These are phyloP conservation scores for Mycena maculata DNA, from an alignment of 768 basidiomycete genomes.

Conservation along the genomic window DNA sequence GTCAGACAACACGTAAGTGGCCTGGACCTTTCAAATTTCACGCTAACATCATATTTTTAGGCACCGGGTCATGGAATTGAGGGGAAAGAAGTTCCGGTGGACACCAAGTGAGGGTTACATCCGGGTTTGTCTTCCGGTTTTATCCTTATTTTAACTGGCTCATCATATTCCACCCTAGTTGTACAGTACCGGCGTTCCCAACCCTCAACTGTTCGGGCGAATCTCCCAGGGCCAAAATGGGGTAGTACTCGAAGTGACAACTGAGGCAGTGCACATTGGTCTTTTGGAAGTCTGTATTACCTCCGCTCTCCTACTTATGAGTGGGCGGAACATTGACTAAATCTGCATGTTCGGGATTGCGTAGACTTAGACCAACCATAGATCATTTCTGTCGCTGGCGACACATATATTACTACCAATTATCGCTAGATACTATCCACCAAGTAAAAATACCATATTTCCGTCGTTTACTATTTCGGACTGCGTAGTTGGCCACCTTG, in stretches of 20 bases:
- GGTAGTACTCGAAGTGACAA: constrained; percentile 17
- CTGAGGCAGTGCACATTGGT: constrained; percentile 18
- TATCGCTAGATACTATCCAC: too few species aligned
- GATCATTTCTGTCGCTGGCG: too few species aligned
- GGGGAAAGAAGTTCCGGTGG: constrained; percentile 24
- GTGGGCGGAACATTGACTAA: constrained; percentile 25
- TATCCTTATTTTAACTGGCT: not conserved
- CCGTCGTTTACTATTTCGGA: too few species aligned
- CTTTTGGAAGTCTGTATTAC: constrained; percentile 26
- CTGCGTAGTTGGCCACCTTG: too few species aligned
- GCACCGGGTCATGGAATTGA: constrained; percentile 17
- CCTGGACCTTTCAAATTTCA: not conserved
- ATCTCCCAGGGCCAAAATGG: constrained; percentile 15
- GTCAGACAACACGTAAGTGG: constrained; percentile 46
- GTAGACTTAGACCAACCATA: not conserved
- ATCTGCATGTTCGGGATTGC: too few species aligned
- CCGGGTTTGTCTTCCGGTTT: constrained; percentile 12
- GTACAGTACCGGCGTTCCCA: constrained; percentile 10
- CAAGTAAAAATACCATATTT: too few species aligned
- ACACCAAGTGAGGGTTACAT: constrained; percentile 16
- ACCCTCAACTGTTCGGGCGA: constrained; percentile 21
- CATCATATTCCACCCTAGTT: constrained; percentile 1
- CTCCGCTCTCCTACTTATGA: constrained; percentile 18
- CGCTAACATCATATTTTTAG: not conserved
- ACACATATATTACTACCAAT: too few species aligned